Evolutionary conservation across 306 rosid species (phyloP).

Genomic region (Argentina anserina): DNA sequence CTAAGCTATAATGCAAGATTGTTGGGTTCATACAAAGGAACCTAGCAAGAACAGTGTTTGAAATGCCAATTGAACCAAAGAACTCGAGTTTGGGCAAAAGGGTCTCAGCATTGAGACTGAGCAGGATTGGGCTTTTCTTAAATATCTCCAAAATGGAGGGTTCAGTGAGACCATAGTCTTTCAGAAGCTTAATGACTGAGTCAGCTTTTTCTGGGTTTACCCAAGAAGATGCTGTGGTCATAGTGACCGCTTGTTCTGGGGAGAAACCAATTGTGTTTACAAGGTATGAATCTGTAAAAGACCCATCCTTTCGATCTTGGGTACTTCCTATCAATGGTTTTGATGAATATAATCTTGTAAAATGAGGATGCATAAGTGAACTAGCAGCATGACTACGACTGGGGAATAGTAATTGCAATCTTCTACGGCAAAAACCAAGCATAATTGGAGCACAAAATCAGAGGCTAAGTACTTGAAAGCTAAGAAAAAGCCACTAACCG

Average conservation of each 20-base stretch:
- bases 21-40: not conserved
- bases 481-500: no score
- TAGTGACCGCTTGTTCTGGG: not conserved
- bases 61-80: slow-evolving; percentile 8
- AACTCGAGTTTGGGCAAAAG: not conserved
- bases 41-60: not conserved
- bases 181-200: not conserved
- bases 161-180: not conserved
- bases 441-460: not conserved
- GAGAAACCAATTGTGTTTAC: not conserved
- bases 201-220: not conserved
- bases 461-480: no score
- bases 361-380: no score
- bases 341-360: not conserved
- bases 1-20: slow-evolving; percentile 16
- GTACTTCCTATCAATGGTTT: not conserved
- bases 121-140: not conserved
- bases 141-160: not conserved
- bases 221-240: not conserved
- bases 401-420: not conserved
- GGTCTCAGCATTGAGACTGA: not conserved
- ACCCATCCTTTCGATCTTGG: not conserved
- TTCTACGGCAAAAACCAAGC: not conserved
- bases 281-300: slow-evolving; percentile 11
- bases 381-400: not conserved